phyloP scores from a whole-genome alignment of 352 stramenopile species.

The Globisporangium rhizosaccharum region DNA sequence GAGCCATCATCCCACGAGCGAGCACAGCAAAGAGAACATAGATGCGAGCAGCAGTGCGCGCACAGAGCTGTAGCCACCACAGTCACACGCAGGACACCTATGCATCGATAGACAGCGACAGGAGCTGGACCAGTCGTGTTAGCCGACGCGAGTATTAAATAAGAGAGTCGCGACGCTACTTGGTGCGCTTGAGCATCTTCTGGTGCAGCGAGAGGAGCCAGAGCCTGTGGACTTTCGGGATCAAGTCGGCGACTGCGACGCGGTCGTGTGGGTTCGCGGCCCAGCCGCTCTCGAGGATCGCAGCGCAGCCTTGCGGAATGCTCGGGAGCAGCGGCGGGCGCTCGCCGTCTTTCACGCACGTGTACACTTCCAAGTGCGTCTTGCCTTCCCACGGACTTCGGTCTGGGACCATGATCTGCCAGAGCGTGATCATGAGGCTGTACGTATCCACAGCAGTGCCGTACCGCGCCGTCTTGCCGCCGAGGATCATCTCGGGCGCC shows the following conservation, averaged over 20 bases:
- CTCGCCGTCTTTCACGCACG: conserved; percentile 60
- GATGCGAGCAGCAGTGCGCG: background rate
- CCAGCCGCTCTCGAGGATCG: conserved; percentile 75
- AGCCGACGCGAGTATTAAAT: conserved; percentile 4
- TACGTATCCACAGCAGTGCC: conserved; percentile 79
- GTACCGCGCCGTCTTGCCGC: conserved; percentile 74
- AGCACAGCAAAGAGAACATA: conserved; percentile 10
- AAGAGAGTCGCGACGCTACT: conserved; percentile 16
- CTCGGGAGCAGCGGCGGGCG: conserved; percentile 59
- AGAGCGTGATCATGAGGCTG: conserved; percentile 84
- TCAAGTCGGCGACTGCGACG: conserved; percentile 71
- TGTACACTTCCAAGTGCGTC: conserved; percentile 81
- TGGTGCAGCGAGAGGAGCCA: conserved; percentile 76
- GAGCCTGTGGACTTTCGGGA: conserved; percentile 66
- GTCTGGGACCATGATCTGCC: conserved; percentile 81
- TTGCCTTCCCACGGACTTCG: conserved; percentile 69
- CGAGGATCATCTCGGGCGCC: conserved; percentile 81
- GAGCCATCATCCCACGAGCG: background rate
- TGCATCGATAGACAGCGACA: background rate
- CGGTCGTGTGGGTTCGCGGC: conserved; percentile 61
- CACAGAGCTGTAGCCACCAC: conserved; percentile 12
- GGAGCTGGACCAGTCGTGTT: background rate
- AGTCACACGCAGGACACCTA: background rate
- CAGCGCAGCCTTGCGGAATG: conserved; percentile 63
- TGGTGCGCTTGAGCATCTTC: conserved; percentile 65